Evolutionary conservation across 2,329 filamentous ascomycete genomes (phyloP).

Genomic region (Arthroderma sp.): DNA sequence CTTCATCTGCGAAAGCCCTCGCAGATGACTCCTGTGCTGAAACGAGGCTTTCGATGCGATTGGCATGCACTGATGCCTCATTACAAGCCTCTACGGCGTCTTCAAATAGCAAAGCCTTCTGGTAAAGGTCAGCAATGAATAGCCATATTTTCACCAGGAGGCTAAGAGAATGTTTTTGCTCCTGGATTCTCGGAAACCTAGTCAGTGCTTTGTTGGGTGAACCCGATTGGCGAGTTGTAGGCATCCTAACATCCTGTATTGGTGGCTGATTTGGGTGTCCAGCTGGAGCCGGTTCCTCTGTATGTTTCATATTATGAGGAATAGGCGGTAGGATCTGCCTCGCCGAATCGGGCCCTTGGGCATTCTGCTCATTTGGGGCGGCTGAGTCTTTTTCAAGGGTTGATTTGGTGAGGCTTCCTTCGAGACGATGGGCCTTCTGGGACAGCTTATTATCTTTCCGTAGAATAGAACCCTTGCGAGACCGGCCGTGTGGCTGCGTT

Average conservation of each 20-base stretch:
- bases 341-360: slow-evolving; percentile 6
- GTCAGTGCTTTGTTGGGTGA: slow-evolving; percentile 34
- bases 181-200: slow-evolving; percentile 40
- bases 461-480: slow-evolving; percentile 11
- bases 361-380: not conserved
- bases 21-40: slow-evolving; percentile 50
- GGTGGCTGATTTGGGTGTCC: slow-evolving; percentile 35
- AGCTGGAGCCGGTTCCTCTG: slow-evolving; percentile 23
- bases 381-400: slow-evolving; percentile 14
- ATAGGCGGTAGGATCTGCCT: slow-evolving; percentile 24
- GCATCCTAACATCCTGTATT: slow-evolving; percentile 31
- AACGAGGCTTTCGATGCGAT: slow-evolving; percentile 56
- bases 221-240: slow-evolving; percentile 26
- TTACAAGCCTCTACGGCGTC: slow-evolving; percentile 68
- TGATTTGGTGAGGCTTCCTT: slow-evolving; percentile 22
- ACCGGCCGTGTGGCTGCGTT: slow-evolving; percentile 19
- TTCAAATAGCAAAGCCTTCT: slow-evolving; percentile 64
- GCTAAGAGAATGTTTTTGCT: slow-evolving; percentile 44
- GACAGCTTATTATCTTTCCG: slow-evolving; percentile 8
- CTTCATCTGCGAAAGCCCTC: slow-evolving; percentile 49
- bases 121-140: slow-evolving; percentile 77
- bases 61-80: slow-evolving; percentile 68
- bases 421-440: slow-evolving; percentile 24
- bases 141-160: slow-evolving; percentile 74
- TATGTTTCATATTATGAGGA: slow-evolving; percentile 29